These are phyloP conservation scores for Cercospora citrullina DNA, from an alignment of 2,329 filamentous ascomycete species.

Conservation along the genomic window DNA sequence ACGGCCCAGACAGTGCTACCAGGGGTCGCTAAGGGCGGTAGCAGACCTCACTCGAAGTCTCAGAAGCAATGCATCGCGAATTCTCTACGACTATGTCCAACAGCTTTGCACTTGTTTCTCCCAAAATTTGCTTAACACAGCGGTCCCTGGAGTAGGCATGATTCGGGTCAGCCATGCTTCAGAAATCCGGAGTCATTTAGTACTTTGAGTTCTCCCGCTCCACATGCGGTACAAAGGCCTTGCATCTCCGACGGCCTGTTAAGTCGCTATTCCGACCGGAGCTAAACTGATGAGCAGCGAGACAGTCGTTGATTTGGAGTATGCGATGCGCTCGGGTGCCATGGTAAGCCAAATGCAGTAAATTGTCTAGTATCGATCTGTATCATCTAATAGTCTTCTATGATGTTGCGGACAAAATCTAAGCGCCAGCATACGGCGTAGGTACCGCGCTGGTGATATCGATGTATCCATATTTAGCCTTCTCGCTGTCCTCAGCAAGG, in stretches of 20 bases:
- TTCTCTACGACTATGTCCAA: too few species aligned
- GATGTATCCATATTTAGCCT: constrained; percentile 33
- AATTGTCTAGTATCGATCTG: not conserved
- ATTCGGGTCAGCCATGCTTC: not conserved
- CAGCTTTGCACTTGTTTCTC: not conserved
- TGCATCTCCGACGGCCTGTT: not conserved
- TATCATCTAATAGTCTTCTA: not conserved
- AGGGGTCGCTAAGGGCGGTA: too few species aligned
- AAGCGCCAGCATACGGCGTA: constrained; percentile 41
- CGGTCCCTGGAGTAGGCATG: not conserved
- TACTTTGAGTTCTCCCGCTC: not conserved
- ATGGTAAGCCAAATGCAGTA: not conserved
- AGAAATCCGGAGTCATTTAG: not conserved
- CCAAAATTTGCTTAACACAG: not conserved
- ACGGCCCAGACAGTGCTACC: too few species aligned
- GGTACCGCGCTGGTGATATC: constrained; percentile 44
- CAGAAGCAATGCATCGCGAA: too few species aligned
- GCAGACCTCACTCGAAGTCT: too few species aligned
- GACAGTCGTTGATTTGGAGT: not conserved
- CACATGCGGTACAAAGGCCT: not conserved
- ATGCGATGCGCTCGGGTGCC: not conserved
- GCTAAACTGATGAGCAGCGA: not conserved
- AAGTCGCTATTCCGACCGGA: not conserved
- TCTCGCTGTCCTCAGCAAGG: constrained; percentile 29
- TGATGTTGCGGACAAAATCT: not conserved